Percentiles rank a stretch among this genome's conserved stretches.
phyloP scores from a whole-genome alignment of 768 basidiomycete species.

The Rubroboletus satanas region DNA sequence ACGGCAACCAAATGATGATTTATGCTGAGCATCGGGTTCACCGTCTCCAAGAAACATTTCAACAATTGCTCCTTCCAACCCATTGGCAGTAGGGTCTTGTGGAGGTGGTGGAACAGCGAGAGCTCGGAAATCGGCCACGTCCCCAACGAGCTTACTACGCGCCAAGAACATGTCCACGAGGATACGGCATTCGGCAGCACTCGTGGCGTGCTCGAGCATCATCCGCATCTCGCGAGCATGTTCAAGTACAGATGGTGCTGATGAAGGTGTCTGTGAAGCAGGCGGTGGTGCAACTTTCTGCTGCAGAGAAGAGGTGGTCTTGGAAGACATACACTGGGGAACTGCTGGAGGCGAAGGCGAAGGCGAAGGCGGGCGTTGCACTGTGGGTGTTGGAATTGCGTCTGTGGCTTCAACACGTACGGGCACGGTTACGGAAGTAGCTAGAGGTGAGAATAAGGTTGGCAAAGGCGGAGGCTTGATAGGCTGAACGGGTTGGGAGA shows the following conservation, averaged over 20 bases:
- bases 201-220: constrained; percentile 63
- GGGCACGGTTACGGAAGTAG: constrained; percentile 1
- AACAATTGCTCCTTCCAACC: constrained; percentile 48
- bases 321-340: constrained; percentile 16
- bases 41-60: constrained; percentile 40
- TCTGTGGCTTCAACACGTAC: constrained; percentile 1
- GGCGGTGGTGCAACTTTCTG: constrained; percentile 13
- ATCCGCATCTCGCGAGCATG: constrained; percentile 64
- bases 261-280: constrained; percentile 15
- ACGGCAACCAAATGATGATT: background rate
- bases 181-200: constrained; percentile 78
- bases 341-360: background rate
- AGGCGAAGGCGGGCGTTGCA: background rate
- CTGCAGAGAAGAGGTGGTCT: constrained; percentile 2
- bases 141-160: constrained; percentile 45
- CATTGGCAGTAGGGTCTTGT: constrained; percentile 25
- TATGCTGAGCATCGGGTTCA: background rate
- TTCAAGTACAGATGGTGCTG: constrained; percentile 34
- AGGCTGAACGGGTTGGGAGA: constrained; percentile 1
- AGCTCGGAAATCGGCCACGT: constrained; percentile 28
- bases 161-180: constrained; percentile 80
- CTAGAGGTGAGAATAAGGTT: constrained; percentile 1
- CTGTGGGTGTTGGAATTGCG: background rate
- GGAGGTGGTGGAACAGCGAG: constrained; percentile 35
- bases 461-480: constrained; percentile 2